Conservation (phyloP, 2,329 filamentous ascomycete species). For the Cercospora beticola region DNA sequence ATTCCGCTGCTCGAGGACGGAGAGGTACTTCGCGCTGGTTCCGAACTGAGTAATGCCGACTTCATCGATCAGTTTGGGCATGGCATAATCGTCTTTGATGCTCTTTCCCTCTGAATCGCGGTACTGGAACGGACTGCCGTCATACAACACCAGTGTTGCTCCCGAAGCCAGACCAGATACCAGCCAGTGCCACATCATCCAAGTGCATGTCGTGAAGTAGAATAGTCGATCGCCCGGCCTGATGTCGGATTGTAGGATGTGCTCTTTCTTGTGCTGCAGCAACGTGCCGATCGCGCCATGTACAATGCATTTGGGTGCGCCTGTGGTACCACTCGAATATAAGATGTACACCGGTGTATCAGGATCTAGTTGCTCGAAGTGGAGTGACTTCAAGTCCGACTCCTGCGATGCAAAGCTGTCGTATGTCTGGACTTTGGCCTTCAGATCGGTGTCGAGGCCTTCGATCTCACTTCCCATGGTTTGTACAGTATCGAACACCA, state of each 20-base stretch:
- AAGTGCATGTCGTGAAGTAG: conserved; percentile 92
- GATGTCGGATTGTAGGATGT: conserved; percentile 82
- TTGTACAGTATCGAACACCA: conserved; percentile 69
- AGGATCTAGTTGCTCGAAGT: conserved; percentile 75
- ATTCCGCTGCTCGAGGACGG: conserved; percentile 77
- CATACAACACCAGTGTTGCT: conserved; percentile 81
- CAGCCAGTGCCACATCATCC: conserved; percentile 99
- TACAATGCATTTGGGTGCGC: conserved; percentile 85
- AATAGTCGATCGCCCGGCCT: conserved; percentile 71
- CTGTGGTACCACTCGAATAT: conserved; percentile 89
- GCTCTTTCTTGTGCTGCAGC: conserved; percentile 96
- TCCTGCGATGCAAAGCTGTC: conserved; percentile 43
- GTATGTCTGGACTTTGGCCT: conserved; percentile 27
- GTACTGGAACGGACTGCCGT: conserved; percentile 79
- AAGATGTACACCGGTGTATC: conserved; percentile 92
- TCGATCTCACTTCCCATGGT: conserved; percentile 42
- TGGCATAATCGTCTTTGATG: conserved; percentile 70
- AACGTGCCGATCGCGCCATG: conserved; percentile 88
- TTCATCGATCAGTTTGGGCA: conserved; percentile 78
- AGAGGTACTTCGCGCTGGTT: conserved; percentile 91
- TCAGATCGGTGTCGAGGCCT: conserved; percentile 15
- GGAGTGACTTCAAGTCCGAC: conserved; percentile 23
- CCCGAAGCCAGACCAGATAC: conserved; percentile 82
- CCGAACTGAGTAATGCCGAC: conserved; percentile 88
- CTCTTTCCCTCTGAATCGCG: conserved; percentile 47